A percentile compares a stretch with the other conserved stretches of the same genome.
Conservation (phyloP, 106 monocot species). For the Alisma plantagoaquatica region DNA sequence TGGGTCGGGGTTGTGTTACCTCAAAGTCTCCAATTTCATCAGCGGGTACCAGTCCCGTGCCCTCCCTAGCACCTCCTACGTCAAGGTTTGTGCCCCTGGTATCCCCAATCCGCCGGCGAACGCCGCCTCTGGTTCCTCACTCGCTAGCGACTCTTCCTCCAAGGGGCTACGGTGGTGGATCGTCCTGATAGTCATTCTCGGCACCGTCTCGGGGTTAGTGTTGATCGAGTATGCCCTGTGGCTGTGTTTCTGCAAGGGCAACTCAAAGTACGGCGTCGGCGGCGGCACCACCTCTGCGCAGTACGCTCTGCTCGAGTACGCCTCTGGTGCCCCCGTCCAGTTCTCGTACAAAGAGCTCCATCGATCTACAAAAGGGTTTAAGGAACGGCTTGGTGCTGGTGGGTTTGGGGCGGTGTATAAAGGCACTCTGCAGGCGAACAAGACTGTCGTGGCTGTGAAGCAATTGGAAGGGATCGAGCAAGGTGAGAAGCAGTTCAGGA, state of each 20-base stretch:
- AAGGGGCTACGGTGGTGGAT: slow-evolving; percentile 30
- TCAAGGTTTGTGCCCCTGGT: slow-evolving; percentile 58
- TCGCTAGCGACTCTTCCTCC: too few species aligned
- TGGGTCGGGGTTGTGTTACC: slow-evolving; percentile 59
- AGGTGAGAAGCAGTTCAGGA: slow-evolving; percentile 88
- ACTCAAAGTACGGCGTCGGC: slow-evolving; percentile 41
- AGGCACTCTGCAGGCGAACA: slow-evolving; percentile 46
- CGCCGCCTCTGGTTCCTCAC: neutral
- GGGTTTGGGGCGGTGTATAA: slow-evolving; percentile 83
- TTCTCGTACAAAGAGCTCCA: slow-evolving; percentile 71
- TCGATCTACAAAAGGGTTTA: slow-evolving; percentile 56
- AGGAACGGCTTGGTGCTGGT: slow-evolving; percentile 71
- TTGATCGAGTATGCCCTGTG: slow-evolving; percentile 42
- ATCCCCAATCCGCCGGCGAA: slow-evolving; percentile 5
- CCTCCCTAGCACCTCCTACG: slow-evolving; percentile 71
- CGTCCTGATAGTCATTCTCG: slow-evolving; percentile 24
- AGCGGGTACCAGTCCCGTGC: slow-evolving; percentile 59
- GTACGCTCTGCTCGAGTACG: slow-evolving; percentile 68
- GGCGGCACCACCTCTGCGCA: slow-evolving; percentile 51
- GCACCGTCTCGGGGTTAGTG: slow-evolving; percentile 34
- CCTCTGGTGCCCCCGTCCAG: slow-evolving; percentile 75
- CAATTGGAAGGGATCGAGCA: slow-evolving; percentile 88
- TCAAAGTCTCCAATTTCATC: slow-evolving; percentile 44
- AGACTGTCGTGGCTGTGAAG: slow-evolving; percentile 67
- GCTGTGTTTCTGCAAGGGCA: slow-evolving; percentile 57